Evolutionary conservation across 2,329 filamentous ascomycete genomes (phyloP).

Genomic region (Xylariales sp.): DNA sequence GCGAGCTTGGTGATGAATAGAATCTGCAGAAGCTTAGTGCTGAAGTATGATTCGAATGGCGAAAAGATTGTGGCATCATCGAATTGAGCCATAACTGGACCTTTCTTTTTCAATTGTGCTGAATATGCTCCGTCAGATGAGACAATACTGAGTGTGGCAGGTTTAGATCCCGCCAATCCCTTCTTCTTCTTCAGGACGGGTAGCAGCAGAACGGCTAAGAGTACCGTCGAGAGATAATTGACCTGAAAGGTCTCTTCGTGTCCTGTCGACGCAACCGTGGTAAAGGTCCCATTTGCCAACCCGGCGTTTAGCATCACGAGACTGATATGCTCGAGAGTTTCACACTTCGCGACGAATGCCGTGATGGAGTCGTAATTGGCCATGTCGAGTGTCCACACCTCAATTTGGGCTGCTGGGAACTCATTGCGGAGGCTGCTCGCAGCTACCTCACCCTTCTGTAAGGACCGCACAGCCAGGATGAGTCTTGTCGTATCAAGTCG

Average conservation of each 20-base stretch:
- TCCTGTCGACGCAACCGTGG: neutral
- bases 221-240: slow-evolving; percentile 1
- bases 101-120: slow-evolving; percentile 7
- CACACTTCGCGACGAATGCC: too few species aligned
- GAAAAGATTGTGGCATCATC: slow-evolving; percentile 49
- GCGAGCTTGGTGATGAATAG: slow-evolving; percentile 69
- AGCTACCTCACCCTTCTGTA: too few species aligned
- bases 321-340: slow-evolving; percentile 21
- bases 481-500: too few species aligned
- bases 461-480: too few species aligned
- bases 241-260: slow-evolving; percentile 3
- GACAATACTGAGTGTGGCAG: slow-evolving; percentile 18
- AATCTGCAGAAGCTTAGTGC: slow-evolving; percentile 60
- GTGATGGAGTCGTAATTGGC: too few species aligned
- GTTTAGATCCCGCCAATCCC: neutral
- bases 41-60: slow-evolving; percentile 21
- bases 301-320: slow-evolving; percentile 12
- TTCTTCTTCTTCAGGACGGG: slow-evolving; percentile 2
- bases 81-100: slow-evolving; percentile 13
- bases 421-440: too few species aligned
- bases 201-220: neutral
- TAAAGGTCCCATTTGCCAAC: neutral
- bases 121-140: slow-evolving; percentile 3
- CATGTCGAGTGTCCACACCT: too few species aligned
- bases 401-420: too few species aligned